A percentile compares a stretch with the other conserved stretches of the same genome.
These are phyloP conservation scores for Amphirosellinia nigrospora DNA, from an alignment of 495 filamentous ascomycete species.

Conservation along the genomic window DNA sequence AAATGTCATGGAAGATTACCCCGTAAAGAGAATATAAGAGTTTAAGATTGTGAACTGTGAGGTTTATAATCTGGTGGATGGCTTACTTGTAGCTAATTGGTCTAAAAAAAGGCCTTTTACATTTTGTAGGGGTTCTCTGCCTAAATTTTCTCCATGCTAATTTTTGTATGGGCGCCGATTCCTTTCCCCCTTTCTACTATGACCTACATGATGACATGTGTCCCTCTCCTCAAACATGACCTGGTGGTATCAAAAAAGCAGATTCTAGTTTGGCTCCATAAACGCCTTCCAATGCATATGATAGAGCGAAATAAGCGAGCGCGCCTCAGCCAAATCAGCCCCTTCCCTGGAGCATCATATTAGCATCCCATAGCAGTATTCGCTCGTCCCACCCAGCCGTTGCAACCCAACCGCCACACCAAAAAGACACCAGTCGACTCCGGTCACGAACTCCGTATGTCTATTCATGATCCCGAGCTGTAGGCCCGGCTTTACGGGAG, in stretches of 20 bases:
- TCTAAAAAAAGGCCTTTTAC: not conserved
- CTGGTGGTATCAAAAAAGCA: conserved; percentile 26
- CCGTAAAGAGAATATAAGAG: no score
- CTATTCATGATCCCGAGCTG: conserved; percentile 87
- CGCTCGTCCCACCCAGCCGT: conserved; percentile 93
- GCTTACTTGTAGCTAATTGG: no score
- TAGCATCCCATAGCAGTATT: conserved; percentile 90
- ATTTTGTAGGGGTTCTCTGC: not conserved
- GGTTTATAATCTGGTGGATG: no score
- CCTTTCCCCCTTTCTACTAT: not conserved
- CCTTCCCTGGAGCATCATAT: conserved; percentile 43
- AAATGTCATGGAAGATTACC: no score
- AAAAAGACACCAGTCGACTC: conserved; percentile 97
- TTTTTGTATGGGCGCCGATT: not conserved
- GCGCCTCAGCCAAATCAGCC: conserved; percentile 7
- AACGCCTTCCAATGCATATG: conserved; percentile 41
- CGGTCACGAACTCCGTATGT: conserved; percentile 97
- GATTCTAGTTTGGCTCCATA: conserved; percentile 14
- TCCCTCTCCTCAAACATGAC: conserved; percentile 8
- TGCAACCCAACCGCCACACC: conserved; percentile 92
- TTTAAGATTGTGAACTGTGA: no score
- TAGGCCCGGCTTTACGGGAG: conserved; percentile 56
- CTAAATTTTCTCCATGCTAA: not conserved
- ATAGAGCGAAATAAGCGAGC: not conserved
- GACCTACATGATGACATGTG: not conserved